Percentiles rank a stretch among this genome's conserved stretches.
phyloP scores from a whole-genome alignment of 129 eudicot genomes.

The Saposhnikovia divaricata region DNA sequence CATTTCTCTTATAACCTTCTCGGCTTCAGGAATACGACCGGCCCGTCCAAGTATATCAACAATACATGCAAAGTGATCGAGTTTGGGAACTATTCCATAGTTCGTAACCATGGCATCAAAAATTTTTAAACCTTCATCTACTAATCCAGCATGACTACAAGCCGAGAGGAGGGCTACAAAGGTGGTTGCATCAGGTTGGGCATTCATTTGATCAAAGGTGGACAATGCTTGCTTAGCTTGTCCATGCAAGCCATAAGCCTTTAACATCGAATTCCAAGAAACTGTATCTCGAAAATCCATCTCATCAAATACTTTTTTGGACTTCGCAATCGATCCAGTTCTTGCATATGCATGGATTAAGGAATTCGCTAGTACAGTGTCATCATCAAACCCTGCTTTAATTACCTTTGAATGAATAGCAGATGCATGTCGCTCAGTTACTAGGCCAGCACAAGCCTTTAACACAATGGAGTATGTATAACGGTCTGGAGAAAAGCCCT shows the following conservation, averaged over 20 bases:
- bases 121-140: slow-evolving; percentile 46
- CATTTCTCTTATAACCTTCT: slow-evolving; percentile 56
- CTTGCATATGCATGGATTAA: slow-evolving; percentile 79
- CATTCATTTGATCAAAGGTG: slow-evolving; percentile 43
- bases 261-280: slow-evolving; percentile 80
- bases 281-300: slow-evolving; percentile 40
- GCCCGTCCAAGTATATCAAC: slow-evolving; percentile 75
- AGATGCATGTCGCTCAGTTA: slow-evolving; percentile 44
- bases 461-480: slow-evolving; percentile 44
- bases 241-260: slow-evolving; percentile 68
- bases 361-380: slow-evolving; percentile 48
- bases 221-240: slow-evolving; percentile 36
- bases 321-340: slow-evolving; percentile 43
- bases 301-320: slow-evolving; percentile 44
- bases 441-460: slow-evolving; percentile 69
- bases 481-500: slow-evolving; percentile 41
- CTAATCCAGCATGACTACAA: slow-evolving; percentile 76
- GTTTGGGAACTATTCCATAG: slow-evolving; percentile 49
- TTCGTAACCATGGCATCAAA: slow-evolving; percentile 44
- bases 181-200: slow-evolving; percentile 52
- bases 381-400: slow-evolving; percentile 37
- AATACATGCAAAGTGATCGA: slow-evolving; percentile 83
- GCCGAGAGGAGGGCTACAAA: slow-evolving; percentile 69
- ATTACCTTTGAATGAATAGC: slow-evolving; percentile 47
- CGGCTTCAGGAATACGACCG: slow-evolving; percentile 44